Conservation (phyloP, 345 rosid species). For the Xanthoceras sorbifolium region DNA sequence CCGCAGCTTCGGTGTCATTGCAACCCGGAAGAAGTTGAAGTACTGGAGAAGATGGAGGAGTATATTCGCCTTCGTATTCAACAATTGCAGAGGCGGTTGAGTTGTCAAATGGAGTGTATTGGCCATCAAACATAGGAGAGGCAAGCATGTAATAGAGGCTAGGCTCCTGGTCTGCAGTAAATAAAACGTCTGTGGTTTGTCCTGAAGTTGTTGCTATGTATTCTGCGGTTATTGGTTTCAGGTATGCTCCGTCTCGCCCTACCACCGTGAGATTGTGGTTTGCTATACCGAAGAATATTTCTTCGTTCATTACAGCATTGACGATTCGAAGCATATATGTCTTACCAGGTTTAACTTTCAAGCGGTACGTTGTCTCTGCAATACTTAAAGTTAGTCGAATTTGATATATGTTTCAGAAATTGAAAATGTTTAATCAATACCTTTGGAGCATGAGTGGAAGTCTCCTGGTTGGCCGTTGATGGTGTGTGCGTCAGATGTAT, state of each 20-base stretch:
- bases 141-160: slow-evolving; percentile 39
- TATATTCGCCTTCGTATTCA: slow-evolving; percentile 26
- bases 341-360: slow-evolving; percentile 25
- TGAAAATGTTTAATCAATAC: not conserved
- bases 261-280: slow-evolving; percentile 37
- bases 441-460: slow-evolving; percentile 24
- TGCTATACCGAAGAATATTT: slow-evolving; percentile 35
- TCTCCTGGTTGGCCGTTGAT: slow-evolving; percentile 44
- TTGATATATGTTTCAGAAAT: too few species aligned
- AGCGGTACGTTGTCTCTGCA: slow-evolving; percentile 25
- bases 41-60: slow-evolving; percentile 7
- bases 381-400: not conserved
- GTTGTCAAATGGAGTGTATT: slow-evolving; percentile 10
- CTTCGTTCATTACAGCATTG: slow-evolving; percentile 31
- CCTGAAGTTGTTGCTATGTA: slow-evolving; percentile 34
- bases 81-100: slow-evolving; percentile 44
- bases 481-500: slow-evolving; percentile 11
- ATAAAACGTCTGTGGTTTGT: slow-evolving; percentile 39
- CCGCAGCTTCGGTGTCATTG: slow-evolving; percentile 15
- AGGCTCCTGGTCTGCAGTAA: slow-evolving; percentile 27
- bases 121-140: slow-evolving; percentile 16
- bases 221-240: slow-evolving; percentile 22
- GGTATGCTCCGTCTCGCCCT: slow-evolving; percentile 35
- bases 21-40: slow-evolving; percentile 21
- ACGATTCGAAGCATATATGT: slow-evolving; percentile 37